phyloP scores from a whole-genome alignment of 2,329 filamentous ascomycete species.

The Pseudogymnoascus sp. region DNA sequence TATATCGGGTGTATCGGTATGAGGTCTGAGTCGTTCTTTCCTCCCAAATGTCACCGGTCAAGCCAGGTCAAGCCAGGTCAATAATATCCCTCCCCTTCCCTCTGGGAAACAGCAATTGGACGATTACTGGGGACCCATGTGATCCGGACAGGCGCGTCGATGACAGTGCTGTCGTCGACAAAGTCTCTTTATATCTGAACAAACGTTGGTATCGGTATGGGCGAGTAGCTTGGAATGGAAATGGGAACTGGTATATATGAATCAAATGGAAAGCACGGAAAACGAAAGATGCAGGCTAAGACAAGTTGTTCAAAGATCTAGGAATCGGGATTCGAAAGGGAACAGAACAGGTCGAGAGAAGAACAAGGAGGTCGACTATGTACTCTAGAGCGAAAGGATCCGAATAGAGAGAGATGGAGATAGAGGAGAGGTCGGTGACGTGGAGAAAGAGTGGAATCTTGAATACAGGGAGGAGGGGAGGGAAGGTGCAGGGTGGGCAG shows the following conservation, averaged over 20 bases:
- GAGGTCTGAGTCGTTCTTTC: constrained; percentile 5
- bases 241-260: not conserved
- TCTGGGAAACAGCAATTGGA: constrained; percentile 9
- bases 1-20: constrained; percentile 11
- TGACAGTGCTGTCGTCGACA: constrained; percentile 27
- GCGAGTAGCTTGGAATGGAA: not conserved
- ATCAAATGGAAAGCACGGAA: not conserved
- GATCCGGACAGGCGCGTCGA: constrained; percentile 19
- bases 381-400: not conserved
- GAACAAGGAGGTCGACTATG: not conserved
- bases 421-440: not conserved
- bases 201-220: not conserved
- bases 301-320: not conserved
- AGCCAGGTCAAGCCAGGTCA: constrained; percentile 5
- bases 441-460: not conserved
- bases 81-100: constrained; percentile 1
- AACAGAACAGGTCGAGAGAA: not conserved
- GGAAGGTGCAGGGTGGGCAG: not conserved
- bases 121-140: not conserved
- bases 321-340: not conserved
- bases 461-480: not conserved
- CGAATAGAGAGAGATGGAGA: not conserved
- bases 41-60: not conserved
- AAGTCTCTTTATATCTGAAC: not conserved
- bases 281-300: constrained; percentile 6